Evolutionary conservation across 2,329 filamentous ascomycete genomes (phyloP).

Genomic region (Colletotrichum zoysiae): DNA sequence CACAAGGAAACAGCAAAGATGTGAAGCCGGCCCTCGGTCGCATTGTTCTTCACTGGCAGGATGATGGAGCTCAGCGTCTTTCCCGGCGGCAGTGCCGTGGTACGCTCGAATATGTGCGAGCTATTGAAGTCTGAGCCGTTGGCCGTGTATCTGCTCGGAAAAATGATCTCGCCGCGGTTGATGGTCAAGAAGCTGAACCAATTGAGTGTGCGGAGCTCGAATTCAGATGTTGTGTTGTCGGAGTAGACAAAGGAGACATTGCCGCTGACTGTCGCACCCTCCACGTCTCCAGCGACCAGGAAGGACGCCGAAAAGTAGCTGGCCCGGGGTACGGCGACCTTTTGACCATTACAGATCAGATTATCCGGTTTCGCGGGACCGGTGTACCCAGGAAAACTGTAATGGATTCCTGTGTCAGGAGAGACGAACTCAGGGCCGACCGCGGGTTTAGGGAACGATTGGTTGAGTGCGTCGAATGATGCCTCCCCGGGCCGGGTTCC

Average conservation of each 20-base stretch:
- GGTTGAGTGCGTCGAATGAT: constrained; percentile 56
- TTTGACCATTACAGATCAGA: constrained; percentile 57
- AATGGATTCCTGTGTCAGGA: constrained; percentile 55
- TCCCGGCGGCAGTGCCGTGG: constrained; percentile 51
- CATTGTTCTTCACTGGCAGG: constrained; percentile 54
- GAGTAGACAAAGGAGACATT: constrained; percentile 58
- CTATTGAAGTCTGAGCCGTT: constrained; percentile 57
- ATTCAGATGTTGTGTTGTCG: constrained; percentile 54
- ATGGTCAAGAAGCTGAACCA: constrained; percentile 60
- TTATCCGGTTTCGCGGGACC: constrained; percentile 55
- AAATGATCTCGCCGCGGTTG: constrained; percentile 60
- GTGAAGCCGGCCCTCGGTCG: constrained; percentile 54
- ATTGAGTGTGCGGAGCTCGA: constrained; percentile 58
- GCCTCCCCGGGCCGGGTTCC: constrained; percentile 59
- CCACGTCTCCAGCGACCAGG: constrained; percentile 57
- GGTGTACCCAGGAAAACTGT: constrained; percentile 57
- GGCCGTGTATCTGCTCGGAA: constrained; percentile 56
- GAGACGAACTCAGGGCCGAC: constrained; percentile 54
- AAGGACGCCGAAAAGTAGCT: constrained; percentile 58
- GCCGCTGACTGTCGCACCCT: constrained; percentile 53
- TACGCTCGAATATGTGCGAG: constrained; percentile 60
- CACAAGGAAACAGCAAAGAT: constrained; percentile 58
- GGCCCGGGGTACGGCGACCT: constrained; percentile 49
- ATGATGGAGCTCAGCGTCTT: constrained; percentile 56
- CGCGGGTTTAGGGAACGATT: constrained; percentile 56